These are phyloP conservation scores for Rhododendron kiyosumense DNA, from an alignment of 148 eudicot genomes.

Conservation along the genomic window DNA sequence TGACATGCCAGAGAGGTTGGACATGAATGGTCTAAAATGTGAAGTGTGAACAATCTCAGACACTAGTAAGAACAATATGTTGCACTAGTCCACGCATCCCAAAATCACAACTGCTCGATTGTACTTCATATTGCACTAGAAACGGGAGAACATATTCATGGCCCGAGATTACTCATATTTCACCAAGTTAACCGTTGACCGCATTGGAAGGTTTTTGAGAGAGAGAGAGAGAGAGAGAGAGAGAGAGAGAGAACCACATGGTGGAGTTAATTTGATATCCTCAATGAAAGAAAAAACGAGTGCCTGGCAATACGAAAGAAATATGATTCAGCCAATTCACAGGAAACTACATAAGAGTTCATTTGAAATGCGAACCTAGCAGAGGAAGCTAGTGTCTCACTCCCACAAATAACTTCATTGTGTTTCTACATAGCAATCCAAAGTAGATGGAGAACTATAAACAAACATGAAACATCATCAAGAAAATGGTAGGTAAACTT, in stretches of 20 bases:
- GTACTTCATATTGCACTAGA: too few species aligned
- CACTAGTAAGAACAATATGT: too few species aligned
- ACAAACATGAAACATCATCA: background rate
- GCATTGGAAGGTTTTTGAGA: too few species aligned
- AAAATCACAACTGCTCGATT: too few species aligned
- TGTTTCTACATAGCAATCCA: background rate
- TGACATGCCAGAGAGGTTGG: background rate
- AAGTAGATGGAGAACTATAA: background rate
- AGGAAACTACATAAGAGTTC: background rate
- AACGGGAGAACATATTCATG: too few species aligned
- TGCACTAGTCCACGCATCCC: too few species aligned
- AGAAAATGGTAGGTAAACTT: background rate
- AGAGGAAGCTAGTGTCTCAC: background rate
- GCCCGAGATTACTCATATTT: too few species aligned
- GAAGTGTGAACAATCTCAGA: background rate
- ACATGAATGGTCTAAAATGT: background rate
- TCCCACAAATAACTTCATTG: background rate
- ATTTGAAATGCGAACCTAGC: background rate
- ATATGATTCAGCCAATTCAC: background rate
- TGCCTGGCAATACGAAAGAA: too few species aligned
- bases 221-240: too few species aligned
- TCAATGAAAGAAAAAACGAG: background rate
- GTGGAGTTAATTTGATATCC: background rate
- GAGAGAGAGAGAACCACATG: background rate
- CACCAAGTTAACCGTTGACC: too few species aligned